These are phyloP conservation scores for Lipomyces sp. DNA, from an alignment of 805 yeast species.

Conservation along the genomic window DNA sequence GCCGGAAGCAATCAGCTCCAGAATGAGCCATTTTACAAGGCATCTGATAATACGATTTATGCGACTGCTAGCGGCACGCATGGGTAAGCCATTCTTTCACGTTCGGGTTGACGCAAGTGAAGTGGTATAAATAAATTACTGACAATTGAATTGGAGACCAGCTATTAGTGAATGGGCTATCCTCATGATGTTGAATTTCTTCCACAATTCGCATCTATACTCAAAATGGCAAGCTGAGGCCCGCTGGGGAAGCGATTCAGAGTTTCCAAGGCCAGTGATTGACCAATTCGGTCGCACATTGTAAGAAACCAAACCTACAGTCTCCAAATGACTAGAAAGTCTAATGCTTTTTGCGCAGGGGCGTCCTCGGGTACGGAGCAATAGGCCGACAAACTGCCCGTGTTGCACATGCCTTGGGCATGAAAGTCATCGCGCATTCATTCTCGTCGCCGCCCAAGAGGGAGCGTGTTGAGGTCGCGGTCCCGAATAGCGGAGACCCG, in stretches of 20 bases:
- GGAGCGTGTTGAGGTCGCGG: conserved; percentile 47
- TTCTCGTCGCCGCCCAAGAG: conserved; percentile 35
- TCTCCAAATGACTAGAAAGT: neutral
- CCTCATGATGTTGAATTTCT: conserved; percentile 30
- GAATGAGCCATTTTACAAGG: conserved; percentile 19
- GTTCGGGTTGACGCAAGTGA: neutral
- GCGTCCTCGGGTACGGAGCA: conserved; percentile 73
- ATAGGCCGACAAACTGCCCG: conserved; percentile 70
- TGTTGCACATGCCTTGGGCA: conserved; percentile 60
- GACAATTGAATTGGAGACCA: conserved; percentile 21
- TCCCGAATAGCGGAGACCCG: conserved; percentile 56
- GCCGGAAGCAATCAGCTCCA: conserved; percentile 37
- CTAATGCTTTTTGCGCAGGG: conserved; percentile 47
- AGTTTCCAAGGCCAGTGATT: conserved; percentile 9
- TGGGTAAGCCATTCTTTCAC: conserved; percentile 22
- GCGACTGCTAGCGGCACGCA: conserved; percentile 39
- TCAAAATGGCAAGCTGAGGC: conserved; percentile 31
- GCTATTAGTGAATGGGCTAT: conserved; percentile 36
- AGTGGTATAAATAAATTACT: neutral
- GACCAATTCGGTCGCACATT: conserved; percentile 34
- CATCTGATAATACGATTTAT: conserved; percentile 19
- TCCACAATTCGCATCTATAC: conserved; percentile 27
- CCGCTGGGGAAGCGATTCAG: conserved; percentile 33
- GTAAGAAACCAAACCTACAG: neutral
- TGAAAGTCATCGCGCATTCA: conserved; percentile 54